A percentile compares a stretch with the other conserved stretches of the same genome.
These are phyloP conservation scores for Raffaelea albimanens DNA, from an alignment of 2,329 filamentous ascomycete species.

Conservation along the genomic window DNA sequence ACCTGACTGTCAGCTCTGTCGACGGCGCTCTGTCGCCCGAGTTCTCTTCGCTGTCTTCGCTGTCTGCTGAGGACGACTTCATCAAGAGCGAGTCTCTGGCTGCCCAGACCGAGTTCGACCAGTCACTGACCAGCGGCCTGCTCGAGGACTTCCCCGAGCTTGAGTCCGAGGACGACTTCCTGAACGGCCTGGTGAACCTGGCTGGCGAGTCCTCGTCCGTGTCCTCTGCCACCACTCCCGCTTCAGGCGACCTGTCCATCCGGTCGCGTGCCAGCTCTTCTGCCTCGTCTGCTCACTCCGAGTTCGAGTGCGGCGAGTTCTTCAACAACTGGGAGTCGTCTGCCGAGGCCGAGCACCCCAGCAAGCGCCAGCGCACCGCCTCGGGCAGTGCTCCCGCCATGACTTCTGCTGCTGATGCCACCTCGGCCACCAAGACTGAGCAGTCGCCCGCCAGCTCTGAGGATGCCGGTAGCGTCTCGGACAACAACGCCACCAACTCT, in stretches of 20 bases:
- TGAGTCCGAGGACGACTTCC: slow-evolving; percentile 84
- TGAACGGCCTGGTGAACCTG: slow-evolving; percentile 64
- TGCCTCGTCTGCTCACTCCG: slow-evolving; percentile 61
- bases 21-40: slow-evolving; percentile 46
- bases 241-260: slow-evolving; percentile 22
- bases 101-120: slow-evolving; percentile 33
- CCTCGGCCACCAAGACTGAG: slow-evolving; percentile 22
- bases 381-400: slow-evolving; percentile 26
- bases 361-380: slow-evolving; percentile 48
- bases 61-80: slow-evolving; percentile 42
- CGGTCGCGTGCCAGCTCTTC: slow-evolving; percentile 59
- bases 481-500: slow-evolving; percentile 21
- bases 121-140: slow-evolving; percentile 46
- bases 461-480: slow-evolving; percentile 3
- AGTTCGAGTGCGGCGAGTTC: slow-evolving; percentile 49
- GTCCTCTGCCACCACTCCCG: slow-evolving; percentile 29
- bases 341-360: slow-evolving; percentile 45
- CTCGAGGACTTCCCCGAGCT: slow-evolving; percentile 86
- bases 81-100: slow-evolving; percentile 33
- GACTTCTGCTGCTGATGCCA: slow-evolving; percentile 23
- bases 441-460: slow-evolving; percentile 18
- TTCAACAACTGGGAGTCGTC: slow-evolving; percentile 59
- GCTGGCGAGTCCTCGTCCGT: slow-evolving; percentile 26
- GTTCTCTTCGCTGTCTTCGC: slow-evolving; percentile 53
- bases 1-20: slow-evolving; percentile 62